Conservation (phyloP, 225 moss, liverwort and hornwort species). For the Bryoerythrophyllum caledonicum region DNA sequence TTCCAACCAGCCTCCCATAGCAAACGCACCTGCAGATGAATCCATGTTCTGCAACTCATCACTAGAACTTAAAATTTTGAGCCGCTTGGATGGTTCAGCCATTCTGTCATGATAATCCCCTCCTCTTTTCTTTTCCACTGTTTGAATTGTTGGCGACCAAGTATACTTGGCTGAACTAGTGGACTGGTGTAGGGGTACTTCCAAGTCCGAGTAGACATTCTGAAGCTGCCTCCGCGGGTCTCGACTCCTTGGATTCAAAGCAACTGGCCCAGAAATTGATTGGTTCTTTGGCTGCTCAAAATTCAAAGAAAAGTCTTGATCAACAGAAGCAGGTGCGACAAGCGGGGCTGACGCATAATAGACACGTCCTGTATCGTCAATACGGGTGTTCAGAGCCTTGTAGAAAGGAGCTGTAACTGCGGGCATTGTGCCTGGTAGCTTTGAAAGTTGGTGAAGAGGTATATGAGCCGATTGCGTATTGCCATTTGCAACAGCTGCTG, state of each 20-base stretch:
- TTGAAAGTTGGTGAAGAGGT: conserved; percentile 29
- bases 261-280: conserved; percentile 28
- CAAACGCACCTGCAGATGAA: conserved; percentile 50
- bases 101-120: conserved; percentile 36
- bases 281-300: conserved; percentile 46
- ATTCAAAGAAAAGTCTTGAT: conserved; percentile 40
- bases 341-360: conserved; percentile 47
- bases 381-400: conserved; percentile 44
- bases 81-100: conserved; percentile 54
- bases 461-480: conserved; percentile 29
- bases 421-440: conserved; percentile 30
- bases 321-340: conserved; percentile 30
- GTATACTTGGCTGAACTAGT: conserved; percentile 29
- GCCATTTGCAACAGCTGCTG: conserved; percentile 24
- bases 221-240: conserved; percentile 80
- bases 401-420: conserved; percentile 42
- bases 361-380: conserved; percentile 47
- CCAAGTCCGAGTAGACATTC: conserved; percentile 43
- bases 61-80: conserved; percentile 43
- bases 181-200: conserved; percentile 29
- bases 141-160: conserved; percentile 34
- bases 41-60: conserved; percentile 37
- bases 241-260: conserved; percentile 55
- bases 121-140: conserved; percentile 53
- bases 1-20: conserved; percentile 94